Conservation (phyloP, 2,329 filamentous ascomycete genomes). For the Pezicula radicicola region DNA sequence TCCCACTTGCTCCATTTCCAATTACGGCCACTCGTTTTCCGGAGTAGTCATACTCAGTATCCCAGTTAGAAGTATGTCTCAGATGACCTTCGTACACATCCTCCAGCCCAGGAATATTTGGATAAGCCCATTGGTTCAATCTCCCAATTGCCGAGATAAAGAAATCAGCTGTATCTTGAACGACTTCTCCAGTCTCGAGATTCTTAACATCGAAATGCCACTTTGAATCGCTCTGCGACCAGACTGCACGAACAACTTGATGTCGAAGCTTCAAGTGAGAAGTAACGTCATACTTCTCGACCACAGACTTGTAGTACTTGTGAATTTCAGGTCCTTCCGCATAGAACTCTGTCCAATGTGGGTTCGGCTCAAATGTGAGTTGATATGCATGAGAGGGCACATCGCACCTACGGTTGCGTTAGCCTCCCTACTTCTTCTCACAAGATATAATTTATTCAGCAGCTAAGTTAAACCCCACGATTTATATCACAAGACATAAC, state of each 20-base stretch:
- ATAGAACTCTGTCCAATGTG: constrained; percentile 35
- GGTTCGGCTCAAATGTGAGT: constrained; percentile 35
- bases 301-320: constrained; percentile 31
- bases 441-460: background rate
- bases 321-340: constrained; percentile 28
- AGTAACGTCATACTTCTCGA: constrained; percentile 27
- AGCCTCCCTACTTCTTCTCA: background rate
- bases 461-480: background rate
- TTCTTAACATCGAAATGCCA: constrained; percentile 25
- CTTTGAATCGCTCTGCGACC: constrained; percentile 10
- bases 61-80: constrained; percentile 39
- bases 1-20: constrained; percentile 46
- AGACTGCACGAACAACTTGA: constrained; percentile 17
- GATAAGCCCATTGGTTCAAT: constrained; percentile 26
- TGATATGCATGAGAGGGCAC: constrained; percentile 33
- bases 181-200: background rate
- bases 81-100: constrained; percentile 41
- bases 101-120: constrained; percentile 37
- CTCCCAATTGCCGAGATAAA: background rate
- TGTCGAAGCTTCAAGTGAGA: constrained; percentile 20
- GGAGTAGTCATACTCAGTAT: constrained; percentile 39
- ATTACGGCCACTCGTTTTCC: constrained; percentile 45
- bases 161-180: constrained; percentile 1
- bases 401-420: constrained; percentile 10
- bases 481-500: background rate